These are phyloP conservation scores for Calamus simplicifolius DNA, from an alignment of 176 grass and related monocot genomes.

Conservation along the genomic window DNA sequence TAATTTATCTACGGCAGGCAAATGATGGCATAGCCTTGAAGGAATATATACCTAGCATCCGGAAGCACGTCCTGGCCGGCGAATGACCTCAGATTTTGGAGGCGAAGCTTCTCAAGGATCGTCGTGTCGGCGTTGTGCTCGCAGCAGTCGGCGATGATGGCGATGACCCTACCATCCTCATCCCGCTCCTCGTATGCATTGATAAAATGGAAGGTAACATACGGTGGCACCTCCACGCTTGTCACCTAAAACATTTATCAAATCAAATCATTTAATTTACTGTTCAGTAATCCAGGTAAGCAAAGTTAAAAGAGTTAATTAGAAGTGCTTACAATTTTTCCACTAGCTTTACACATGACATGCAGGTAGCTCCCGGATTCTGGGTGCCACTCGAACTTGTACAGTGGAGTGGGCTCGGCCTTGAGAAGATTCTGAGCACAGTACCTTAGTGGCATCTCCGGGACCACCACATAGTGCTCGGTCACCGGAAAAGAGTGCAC, in stretches of 20 bases:
- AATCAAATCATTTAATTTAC: too few relatives aligned
- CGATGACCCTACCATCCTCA: constrained; percentile 62
- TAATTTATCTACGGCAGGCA: too few relatives aligned
- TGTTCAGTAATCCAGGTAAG: too few relatives aligned
- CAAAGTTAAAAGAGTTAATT: too few relatives aligned
- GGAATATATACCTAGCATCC: constrained; percentile 65
- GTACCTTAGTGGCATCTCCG: constrained; percentile 96
- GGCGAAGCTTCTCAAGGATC: constrained; percentile 88
- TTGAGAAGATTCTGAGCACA: constrained; percentile 76
- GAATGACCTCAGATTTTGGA: constrained; percentile 55
- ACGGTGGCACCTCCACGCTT: constrained; percentile 91
- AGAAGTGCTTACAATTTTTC: constrained; percentile 52
- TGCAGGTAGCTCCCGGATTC: constrained; percentile 87
- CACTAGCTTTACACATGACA: constrained; percentile 95
- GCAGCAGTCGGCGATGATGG: constrained; percentile 84
- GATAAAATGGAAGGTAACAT: constrained; percentile 96
- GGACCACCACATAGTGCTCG: constrained; percentile 80
- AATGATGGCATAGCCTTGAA: too few relatives aligned
- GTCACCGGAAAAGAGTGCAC: constrained; percentile 95
- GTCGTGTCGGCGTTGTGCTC: constrained; percentile 82
- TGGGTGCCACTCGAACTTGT: constrained; percentile 97
- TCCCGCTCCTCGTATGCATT: constrained; percentile 94
- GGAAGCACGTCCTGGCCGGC: constrained; percentile 67
- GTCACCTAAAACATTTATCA: constrained; percentile 35
- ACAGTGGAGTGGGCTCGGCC: constrained; percentile 89